Conservation (phyloP, 345 rosid species). For the Nephelium lappaceum region DNA sequence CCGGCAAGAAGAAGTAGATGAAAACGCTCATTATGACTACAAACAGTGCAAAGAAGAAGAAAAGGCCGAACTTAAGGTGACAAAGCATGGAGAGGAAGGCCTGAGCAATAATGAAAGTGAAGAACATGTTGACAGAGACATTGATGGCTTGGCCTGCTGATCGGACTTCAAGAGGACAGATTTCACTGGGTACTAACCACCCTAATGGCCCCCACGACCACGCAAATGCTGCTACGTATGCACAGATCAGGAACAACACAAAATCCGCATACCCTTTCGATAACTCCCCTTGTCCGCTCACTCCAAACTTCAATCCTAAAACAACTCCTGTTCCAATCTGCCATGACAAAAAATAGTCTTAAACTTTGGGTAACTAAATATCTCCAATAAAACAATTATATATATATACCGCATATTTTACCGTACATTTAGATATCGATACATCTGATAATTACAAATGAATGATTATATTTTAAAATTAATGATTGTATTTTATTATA, state of each 20-base stretch:
- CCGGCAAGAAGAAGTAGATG: not conserved
- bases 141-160: slow-evolving; percentile 56
- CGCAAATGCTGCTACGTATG: slow-evolving; percentile 54
- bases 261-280: slow-evolving; percentile 25
- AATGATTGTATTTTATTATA: too few species aligned
- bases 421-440: too few species aligned
- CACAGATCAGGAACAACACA: slow-evolving; percentile 38
- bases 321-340: slow-evolving; percentile 30
- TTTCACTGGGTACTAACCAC: slow-evolving; percentile 63
- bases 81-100: slow-evolving; percentile 60
- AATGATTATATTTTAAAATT: too few species aligned
- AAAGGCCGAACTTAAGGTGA: slow-evolving; percentile 53
- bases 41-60: slow-evolving; percentile 51
- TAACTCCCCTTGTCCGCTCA: slow-evolving; percentile 29
- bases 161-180: slow-evolving; percentile 47
- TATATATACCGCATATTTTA: too few species aligned
- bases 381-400: too few species aligned
- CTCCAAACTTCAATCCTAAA: slow-evolving; percentile 38
- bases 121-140: slow-evolving; percentile 55
- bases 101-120: slow-evolving; percentile 57
- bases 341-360: not conserved
- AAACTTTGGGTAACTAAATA: too few species aligned
- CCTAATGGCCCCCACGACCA: slow-evolving; percentile 75
- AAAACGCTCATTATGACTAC: slow-evolving; percentile 40
- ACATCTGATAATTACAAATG: too few species aligned